Conservation (phyloP, 2,329 filamentous ascomycete genomes). For the Aureobasidium uvarum region DNA sequence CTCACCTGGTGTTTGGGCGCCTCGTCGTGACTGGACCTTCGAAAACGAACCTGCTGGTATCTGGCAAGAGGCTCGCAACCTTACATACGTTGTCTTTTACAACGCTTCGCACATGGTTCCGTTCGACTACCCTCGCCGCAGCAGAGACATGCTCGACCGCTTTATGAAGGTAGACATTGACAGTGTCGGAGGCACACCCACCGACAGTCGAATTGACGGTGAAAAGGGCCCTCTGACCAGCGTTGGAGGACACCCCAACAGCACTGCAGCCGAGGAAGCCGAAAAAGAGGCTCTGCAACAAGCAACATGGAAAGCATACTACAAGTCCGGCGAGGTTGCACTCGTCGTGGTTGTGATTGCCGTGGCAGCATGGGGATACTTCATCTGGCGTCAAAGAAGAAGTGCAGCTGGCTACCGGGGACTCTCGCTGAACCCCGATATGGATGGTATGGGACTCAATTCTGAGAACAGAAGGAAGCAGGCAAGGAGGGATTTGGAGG, state of each 20-base stretch:
- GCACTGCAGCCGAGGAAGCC: constrained; percentile 61
- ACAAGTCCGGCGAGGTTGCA: constrained; percentile 80
- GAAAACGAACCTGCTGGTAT: constrained; percentile 84
- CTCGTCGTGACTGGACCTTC: constrained; percentile 91
- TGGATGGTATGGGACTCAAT: constrained; percentile 50
- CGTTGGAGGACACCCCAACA: constrained; percentile 70
- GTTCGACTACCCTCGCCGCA: constrained; percentile 83
- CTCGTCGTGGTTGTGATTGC: constrained; percentile 76
- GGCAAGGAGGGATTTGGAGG: constrained; percentile 54
- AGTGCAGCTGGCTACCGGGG: constrained; percentile 48
- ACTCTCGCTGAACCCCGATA: constrained; percentile 43
- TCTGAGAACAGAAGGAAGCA: constrained; percentile 41
- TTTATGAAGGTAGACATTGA: constrained; percentile 93
- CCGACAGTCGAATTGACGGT: constrained; percentile 79
- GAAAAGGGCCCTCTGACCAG: constrained; percentile 76
- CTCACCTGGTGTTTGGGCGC: constrained; percentile 82
- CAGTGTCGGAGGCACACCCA: constrained; percentile 75
- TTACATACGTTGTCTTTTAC: constrained; percentile 94
- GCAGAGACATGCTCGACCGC: constrained; percentile 93
- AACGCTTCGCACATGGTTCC: constrained; percentile 98
- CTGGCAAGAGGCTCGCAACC: constrained; percentile 90
- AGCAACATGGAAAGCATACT: constrained; percentile 86
- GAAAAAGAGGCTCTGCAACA: constrained; percentile 70
- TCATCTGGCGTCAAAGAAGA: constrained; percentile 59
- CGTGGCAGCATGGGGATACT: constrained; percentile 71